Evolutionary conservation across 768 basidiomycete species (phyloP), one percentile per base, ranked within the genome.

Genomic region (Termitomyces sp.): DNA sequence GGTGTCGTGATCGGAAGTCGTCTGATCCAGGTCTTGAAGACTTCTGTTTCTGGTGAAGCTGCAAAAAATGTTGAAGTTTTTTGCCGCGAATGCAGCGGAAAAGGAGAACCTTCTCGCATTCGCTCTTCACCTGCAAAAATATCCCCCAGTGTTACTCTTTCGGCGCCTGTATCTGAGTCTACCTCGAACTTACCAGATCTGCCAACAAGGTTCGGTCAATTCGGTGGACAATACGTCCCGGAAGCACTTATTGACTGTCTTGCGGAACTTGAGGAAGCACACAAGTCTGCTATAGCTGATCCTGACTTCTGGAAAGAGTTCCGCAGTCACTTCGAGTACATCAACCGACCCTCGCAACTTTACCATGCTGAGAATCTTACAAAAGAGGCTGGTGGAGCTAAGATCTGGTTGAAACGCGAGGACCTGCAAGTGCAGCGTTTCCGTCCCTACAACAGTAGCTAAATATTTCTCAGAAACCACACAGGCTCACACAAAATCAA

Each of bases 401-500:
- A 86, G 60, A 97, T 99, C 67, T 99, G 97, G 97, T 77, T 99
- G 68, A 99, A 99, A 81, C 86, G 95, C 50, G 96, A 96, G 76
- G 94, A 96, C 68, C 70, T 96, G 89, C 90, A 64, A 64, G 89
- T 72, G n/a, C 42, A 10, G 53, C 61, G 45, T 57, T 25, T 54
- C 25, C 20, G 49, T 29, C 2, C 43, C 32, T 32, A 50, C 55
- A 38, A 42, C 58, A 52, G 67, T 63, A 54, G 51, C 37, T 56
- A 59, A 47, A 42, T 8, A 10, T n/a, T 29, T 38, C 45, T 17
- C 60, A 93, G 91, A 61, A 99, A 99, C 72, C 96, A 98, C 72
- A 98, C 97, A 0, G 97, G 97, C 15, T 98, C 96, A 10, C 97
- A 99, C 76, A 99, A 98, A 75, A 98, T 99, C 71, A 98, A 98